Conservation (phyloP, 345 rosid species). For the Noccaea caerulescens region DNA sequence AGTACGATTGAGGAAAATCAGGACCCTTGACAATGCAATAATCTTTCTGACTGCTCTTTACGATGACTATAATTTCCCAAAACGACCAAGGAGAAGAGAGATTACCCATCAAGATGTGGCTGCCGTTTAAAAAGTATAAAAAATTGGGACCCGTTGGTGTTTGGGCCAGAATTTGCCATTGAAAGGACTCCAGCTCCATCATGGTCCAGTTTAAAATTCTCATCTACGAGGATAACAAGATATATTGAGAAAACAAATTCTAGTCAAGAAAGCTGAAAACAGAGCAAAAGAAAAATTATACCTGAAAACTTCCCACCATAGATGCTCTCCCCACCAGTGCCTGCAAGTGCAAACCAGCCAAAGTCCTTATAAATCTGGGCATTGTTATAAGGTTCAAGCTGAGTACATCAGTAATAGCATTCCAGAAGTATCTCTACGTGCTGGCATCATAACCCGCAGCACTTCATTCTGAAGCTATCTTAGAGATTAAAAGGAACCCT, state of each 20-base stretch:
- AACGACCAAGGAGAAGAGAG: constrained; percentile 33
- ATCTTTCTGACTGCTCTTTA: not conserved
- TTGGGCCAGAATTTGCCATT: constrained; percentile 94
- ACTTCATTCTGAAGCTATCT: not conserved
- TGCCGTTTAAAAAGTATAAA: constrained; percentile 81
- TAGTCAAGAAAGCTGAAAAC: constrained; percentile 7
- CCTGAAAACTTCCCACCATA: constrained; percentile 97
- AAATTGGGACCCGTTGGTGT: constrained; percentile 96
- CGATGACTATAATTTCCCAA: constrained; percentile 1
- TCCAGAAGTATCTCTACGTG: constrained; percentile 19
- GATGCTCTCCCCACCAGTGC: constrained; percentile 99
- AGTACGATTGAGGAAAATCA: constrained; percentile 27
- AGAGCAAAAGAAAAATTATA: constrained; percentile 42
- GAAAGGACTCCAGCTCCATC: constrained; percentile 88
- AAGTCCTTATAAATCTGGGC: constrained; percentile 62
- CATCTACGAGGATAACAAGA: constrained; percentile 57
- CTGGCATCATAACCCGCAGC: not conserved
- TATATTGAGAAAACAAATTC: not conserved
- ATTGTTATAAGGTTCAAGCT: constrained; percentile 51
- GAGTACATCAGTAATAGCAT: constrained; percentile 18
- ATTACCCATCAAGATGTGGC: constrained; percentile 93
- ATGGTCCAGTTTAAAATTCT: constrained; percentile 80
- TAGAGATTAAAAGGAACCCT: not conserved
- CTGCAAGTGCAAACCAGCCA: constrained; percentile 93
- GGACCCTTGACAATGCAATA: constrained; percentile 22